phyloP scores from a whole-genome alignment of 768 basidiomycete species.

The Psilocybe tampanensis region DNA sequence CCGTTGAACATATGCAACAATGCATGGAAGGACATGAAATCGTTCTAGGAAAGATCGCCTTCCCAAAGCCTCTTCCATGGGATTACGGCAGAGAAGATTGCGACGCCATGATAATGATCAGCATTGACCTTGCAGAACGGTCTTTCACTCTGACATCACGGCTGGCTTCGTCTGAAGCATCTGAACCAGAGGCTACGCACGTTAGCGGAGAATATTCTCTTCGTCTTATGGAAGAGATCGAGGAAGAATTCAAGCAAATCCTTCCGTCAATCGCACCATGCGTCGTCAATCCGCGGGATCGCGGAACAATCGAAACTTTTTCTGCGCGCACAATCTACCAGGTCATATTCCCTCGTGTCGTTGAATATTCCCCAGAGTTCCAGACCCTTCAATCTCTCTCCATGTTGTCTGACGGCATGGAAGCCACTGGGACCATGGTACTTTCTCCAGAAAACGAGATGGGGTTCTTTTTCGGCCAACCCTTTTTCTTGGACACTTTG shows the following conservation, averaged over 20 bases:
- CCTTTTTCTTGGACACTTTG: slow-evolving; percentile 67
- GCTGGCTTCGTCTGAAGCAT: slow-evolving; percentile 24
- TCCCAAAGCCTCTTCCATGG: slow-evolving; percentile 56
- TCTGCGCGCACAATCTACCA: slow-evolving; percentile 61
- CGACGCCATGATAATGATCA: slow-evolving; percentile 36
- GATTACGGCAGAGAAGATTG: slow-evolving; percentile 29
- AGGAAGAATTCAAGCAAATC: slow-evolving; percentile 38
- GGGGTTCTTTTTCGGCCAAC: slow-evolving; percentile 45
- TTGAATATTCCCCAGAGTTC: slow-evolving; percentile 61
- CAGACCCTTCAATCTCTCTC: slow-evolving; percentile 59
- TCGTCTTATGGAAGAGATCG: slow-evolving; percentile 30
- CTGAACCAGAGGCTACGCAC: slow-evolving; percentile 38
- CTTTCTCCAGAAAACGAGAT: slow-evolving; percentile 36
- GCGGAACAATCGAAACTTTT: slow-evolving; percentile 45
- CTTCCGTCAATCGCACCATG: slow-evolving; percentile 37
- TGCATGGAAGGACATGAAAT: slow-evolving; percentile 32
- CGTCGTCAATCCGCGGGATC: slow-evolving; percentile 27
- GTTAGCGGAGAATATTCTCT: slow-evolving; percentile 49
- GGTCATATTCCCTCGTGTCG: slow-evolving; percentile 68
- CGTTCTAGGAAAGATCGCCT: slow-evolving; percentile 46
- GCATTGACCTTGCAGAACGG: slow-evolving; percentile 38
- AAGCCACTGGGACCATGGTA: slow-evolving; percentile 52
- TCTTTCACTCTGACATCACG: slow-evolving; percentile 51
- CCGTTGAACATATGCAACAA: slow-evolving; percentile 22
- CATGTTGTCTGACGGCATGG: slow-evolving; percentile 47